Base-by-base conservation (phyloP, 768 basidiomycete species). In the Hericium alpestre region DNA sequence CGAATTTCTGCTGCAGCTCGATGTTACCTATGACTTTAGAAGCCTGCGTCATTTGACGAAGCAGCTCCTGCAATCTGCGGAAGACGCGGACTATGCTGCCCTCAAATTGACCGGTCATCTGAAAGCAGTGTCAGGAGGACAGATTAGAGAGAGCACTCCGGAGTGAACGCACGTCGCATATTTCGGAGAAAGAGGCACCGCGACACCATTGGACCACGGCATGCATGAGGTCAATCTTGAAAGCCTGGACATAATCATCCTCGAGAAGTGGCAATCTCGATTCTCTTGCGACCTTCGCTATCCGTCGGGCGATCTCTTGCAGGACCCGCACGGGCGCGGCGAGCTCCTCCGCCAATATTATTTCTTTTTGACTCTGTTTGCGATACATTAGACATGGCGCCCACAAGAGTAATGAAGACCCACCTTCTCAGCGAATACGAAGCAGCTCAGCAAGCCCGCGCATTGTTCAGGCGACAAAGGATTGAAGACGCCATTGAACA, bases 201-300 rank as follows among this genome's bases (percentile, higher is more conserved):
- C 91, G 84, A 73, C 95, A 98, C 96, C 96, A 99, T 59, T 93
- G 89, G 38, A 93, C 79, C 10, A 98, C 96, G 0, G 90, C 91
- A 61, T 98, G 95, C 93, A 98, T 99, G 53, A 99, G 82, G 66
- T 97, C 95, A n/a, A 96, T 90, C 71, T 97, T 98, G 83, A 99
- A 99, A 11, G 89, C 91, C 55, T 84, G 78, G 1, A 99, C 91
- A 68, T 99, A 99, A 60, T 95, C 92, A 57, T 96, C 88, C 70
- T 98, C 95, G 55, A 89, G 83, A 49, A 98, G 69, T 0, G 86
- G 72, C 4, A 99, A 75, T 68, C 96, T 96, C 22, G 87, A 90
- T 71, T 99, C 96, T 62, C 87, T 88, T 4, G 92, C 92, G 6
- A 98, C 90, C 67, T 90, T 94, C n/a, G 96, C 96, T 65, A 99